phyloP scores from a whole-genome alignment of 352 stramenopile species.

The Blastocystis sp. region DNA sequence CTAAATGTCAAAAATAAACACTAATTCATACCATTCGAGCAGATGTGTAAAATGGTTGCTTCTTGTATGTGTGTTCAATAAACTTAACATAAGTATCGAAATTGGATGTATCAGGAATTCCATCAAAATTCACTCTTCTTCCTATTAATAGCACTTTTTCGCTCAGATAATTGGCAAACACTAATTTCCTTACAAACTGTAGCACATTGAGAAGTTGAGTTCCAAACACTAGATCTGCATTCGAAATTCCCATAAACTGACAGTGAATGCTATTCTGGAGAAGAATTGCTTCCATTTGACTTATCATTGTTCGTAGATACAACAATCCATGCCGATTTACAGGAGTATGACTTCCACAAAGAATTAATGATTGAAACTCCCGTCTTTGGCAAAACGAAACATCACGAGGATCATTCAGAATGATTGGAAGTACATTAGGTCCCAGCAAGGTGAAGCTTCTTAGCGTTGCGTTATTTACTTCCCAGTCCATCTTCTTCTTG shows the following conservation, averaged over 20 bases:
- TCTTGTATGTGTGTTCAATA: not conserved
- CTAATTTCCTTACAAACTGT: not conserved
- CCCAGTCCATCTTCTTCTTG: not conserved
- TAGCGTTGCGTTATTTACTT: not conserved
- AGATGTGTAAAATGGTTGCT: not conserved
- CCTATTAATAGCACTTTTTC: not conserved
- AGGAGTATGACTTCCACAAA: not conserved
- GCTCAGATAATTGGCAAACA: not conserved
- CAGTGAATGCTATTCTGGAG: not conserved
- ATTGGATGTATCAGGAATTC: not conserved
- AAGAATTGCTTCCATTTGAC: not conserved
- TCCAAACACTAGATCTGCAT: not conserved
- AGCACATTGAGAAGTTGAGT: not conserved
- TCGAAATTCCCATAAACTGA: not conserved
- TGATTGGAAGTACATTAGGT: not conserved
- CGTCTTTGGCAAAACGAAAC: not conserved
- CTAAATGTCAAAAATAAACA: not conserved
- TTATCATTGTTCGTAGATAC: not conserved
- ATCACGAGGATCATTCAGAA: not conserved
- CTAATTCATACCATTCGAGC: not conserved
- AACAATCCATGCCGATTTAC: not conserved
- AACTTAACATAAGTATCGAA: not conserved
- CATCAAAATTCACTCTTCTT: not conserved
- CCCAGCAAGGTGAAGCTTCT: not conserved
- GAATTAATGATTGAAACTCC: too few species aligned